Percentiles rank a stretch among this genome's conserved stretches.
phyloP scores from a whole-genome alignment of 768 basidiomycete genomes.

The Boletus rufocinnamomeus region DNA sequence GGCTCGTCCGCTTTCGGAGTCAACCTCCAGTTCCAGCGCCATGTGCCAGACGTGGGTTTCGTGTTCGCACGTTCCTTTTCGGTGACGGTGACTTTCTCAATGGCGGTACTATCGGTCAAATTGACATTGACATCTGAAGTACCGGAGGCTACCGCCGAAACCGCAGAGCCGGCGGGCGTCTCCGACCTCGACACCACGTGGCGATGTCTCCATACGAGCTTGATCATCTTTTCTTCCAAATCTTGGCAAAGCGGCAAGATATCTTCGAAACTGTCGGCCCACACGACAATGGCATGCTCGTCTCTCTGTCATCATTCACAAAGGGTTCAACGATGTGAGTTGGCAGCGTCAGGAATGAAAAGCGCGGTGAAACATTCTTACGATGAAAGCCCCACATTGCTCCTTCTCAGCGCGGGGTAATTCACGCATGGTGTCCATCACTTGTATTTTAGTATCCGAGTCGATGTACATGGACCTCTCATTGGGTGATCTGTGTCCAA shows the following conservation, averaged over 20 bases:
- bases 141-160: constrained; percentile 47
- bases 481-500: constrained; percentile 47
- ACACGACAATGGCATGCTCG: constrained; percentile 77
- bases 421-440: constrained; percentile 67
- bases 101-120: constrained; percentile 45
- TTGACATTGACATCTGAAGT: constrained; percentile 56
- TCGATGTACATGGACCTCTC: constrained; percentile 68
- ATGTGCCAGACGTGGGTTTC: not conserved
- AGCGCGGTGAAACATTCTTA: constrained; percentile 38
- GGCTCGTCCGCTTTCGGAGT: constrained; percentile 27
- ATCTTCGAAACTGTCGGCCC: constrained; percentile 80
- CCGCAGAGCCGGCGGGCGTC: constrained; percentile 26
- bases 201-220: constrained; percentile 70
- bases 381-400: constrained; percentile 87
- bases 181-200: constrained; percentile 17
- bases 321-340: not conserved
- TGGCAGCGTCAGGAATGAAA: not conserved
- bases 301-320: constrained; percentile 55
- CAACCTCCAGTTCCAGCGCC: constrained; percentile 50
- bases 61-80: constrained; percentile 14
- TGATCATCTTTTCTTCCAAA: constrained; percentile 78
- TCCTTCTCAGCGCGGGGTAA: constrained; percentile 84
- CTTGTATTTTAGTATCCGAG: constrained; percentile 81
- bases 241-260: constrained; percentile 72
- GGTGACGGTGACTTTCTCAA: constrained; percentile 25